Evolutionary conservation across 2,329 filamentous ascomycete genomes (phyloP).

Genomic region (Talaromyces sp.): DNA sequence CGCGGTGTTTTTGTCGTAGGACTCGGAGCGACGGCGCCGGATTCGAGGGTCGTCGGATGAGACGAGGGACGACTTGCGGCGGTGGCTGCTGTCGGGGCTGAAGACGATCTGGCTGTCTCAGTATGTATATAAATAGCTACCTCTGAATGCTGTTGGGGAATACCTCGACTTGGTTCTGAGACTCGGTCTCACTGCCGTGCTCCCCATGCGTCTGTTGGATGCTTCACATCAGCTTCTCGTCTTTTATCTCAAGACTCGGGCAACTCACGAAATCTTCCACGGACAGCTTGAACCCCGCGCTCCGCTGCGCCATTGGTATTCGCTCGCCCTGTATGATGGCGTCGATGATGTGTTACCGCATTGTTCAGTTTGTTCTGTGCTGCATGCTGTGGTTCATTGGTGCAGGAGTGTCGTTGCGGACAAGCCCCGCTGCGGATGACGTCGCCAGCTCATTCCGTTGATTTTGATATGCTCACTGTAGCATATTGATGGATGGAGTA

Average conservation of each 20-base stretch:
- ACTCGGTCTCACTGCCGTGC: conserved; percentile 29
- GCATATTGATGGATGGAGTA: no score
- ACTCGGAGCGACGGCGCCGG: conserved; percentile 29
- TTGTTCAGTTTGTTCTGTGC: background rate
- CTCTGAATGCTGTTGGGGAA: background rate
- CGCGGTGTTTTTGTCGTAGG: conserved; percentile 41
- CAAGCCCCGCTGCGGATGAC: background rate
- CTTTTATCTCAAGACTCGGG: no score
- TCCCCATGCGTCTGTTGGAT: conserved; percentile 20
- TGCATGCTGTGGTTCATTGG: background rate
- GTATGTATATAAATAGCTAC: no score
- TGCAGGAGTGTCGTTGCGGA: background rate
- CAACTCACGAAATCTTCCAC: conserved; percentile 11
- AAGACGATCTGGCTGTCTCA: conserved; percentile 50
- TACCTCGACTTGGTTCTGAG: conserved; percentile 34
- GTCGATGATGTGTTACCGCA: background rate
- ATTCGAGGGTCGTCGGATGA: conserved; percentile 37
- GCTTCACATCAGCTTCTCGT: background rate
- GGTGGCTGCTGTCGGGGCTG: conserved; percentile 47
- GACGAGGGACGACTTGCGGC: conserved; percentile 59
- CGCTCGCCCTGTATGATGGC: background rate
- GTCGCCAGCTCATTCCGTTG: background rate
- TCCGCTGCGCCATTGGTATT: conserved; percentile 6
- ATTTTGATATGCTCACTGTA: no score
- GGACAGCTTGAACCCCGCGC: conserved; percentile 2